Conservation (phyloP, 1,284 basidiomycete genomes). For the Apiotrichum gamsii region DNA sequence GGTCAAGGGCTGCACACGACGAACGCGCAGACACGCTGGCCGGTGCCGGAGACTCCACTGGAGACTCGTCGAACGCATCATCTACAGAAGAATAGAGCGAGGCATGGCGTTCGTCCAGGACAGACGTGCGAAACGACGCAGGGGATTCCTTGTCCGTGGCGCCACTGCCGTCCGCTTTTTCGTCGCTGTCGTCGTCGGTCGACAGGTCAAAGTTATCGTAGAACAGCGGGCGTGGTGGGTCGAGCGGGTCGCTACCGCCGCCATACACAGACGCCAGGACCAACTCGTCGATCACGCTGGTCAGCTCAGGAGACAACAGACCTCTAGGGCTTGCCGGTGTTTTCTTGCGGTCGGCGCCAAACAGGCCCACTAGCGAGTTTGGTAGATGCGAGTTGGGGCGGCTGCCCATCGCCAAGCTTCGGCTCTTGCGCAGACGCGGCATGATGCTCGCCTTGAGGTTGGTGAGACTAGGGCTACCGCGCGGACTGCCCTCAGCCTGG, state of each 20-base stretch:
- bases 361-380: conserved; percentile 2
- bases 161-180: too few species aligned
- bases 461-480: conserved; percentile 3
- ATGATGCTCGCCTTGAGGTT: conserved; percentile 7
- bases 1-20: too few species aligned
- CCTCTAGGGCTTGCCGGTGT: background rate
- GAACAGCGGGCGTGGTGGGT: conserved; percentile 8
- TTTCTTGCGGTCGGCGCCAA: background rate
- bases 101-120: too few species aligned
- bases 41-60: too few species aligned
- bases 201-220: conserved; percentile 15
- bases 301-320: too few species aligned
- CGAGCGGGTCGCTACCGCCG: background rate
- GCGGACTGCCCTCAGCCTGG: background rate
- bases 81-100: too few species aligned
- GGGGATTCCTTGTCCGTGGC: too few species aligned
- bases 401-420: conserved; percentile 3
- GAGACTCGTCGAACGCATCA: too few species aligned
- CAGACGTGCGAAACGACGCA: too few species aligned
- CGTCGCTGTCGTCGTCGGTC: background rate
- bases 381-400: too few species aligned
- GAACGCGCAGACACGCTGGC: too few species aligned
- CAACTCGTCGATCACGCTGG: background rate
- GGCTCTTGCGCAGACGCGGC: conserved; percentile 14
- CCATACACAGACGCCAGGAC: background rate